Conservation (phyloP, 2,329 filamentous ascomycete genomes). For the Aspergillus sojae region DNA sequence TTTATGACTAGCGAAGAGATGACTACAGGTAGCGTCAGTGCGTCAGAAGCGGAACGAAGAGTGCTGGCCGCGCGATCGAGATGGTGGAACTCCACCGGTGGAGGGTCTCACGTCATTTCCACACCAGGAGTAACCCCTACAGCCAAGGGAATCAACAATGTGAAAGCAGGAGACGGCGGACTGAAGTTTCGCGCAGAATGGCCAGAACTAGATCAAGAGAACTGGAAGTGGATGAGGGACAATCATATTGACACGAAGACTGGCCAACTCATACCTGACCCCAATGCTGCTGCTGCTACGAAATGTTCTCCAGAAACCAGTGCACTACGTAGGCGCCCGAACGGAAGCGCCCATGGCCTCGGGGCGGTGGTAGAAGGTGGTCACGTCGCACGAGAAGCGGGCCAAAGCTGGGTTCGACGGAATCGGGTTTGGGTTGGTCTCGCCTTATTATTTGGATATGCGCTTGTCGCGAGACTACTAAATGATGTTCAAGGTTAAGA, state of each 20-base stretch:
- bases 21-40: slow-evolving; percentile 88
- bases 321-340: slow-evolving; percentile 65
- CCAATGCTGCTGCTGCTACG: slow-evolving; percentile 50
- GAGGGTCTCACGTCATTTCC: slow-evolving; percentile 66
- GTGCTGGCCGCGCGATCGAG: slow-evolving; percentile 74
- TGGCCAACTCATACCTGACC: slow-evolving; percentile 65
- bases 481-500: slow-evolving; percentile 52
- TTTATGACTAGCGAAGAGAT: slow-evolving; percentile 99
- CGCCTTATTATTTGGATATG: slow-evolving; percentile 75
- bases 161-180: slow-evolving; percentile 90
- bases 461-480: slow-evolving; percentile 75
- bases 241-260: slow-evolving; percentile 77
- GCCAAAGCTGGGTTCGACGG: slow-evolving; percentile 77
- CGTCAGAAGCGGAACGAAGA: slow-evolving; percentile 74
- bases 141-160: slow-evolving; percentile 71
- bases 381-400: slow-evolving; percentile 73
- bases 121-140: slow-evolving; percentile 55
- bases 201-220: slow-evolving; percentile 85
- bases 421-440: slow-evolving; percentile 78
- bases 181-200: slow-evolving; percentile 87
- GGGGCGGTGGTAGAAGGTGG: slow-evolving; percentile 76
- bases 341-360: slow-evolving; percentile 56
- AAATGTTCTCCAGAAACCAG: slow-evolving; percentile 65
- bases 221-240: slow-evolving; percentile 88
- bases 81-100: slow-evolving; percentile 97